A percentile compares a stretch with the other conserved stretches of the same genome.
These are phyloP conservation scores for Monosporozyma aquatica DNA, from an alignment of 805 yeast species.

Conservation along the genomic window DNA sequence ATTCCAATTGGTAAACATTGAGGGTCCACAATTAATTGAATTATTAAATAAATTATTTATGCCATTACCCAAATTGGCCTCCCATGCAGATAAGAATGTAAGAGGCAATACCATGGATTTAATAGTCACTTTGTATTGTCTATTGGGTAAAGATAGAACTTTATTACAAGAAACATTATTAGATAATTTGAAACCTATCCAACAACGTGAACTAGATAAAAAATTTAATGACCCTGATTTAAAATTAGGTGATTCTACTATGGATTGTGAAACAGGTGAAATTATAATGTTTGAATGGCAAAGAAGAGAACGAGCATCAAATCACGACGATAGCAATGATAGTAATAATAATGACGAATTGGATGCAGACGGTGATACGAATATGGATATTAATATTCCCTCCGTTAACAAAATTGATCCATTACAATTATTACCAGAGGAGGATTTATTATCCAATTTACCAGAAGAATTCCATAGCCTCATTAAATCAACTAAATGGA, in stretches of 20 bases:
- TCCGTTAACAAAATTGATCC: conserved; percentile 42
- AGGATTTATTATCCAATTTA: conserved; percentile 52
- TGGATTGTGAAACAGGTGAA: conserved; percentile 21
- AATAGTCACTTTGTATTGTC: conserved; percentile 58
- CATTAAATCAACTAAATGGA: conserved; percentile 69
- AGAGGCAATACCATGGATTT: conserved; percentile 67
- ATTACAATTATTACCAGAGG: conserved; percentile 60
- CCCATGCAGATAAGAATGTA: conserved; percentile 80
- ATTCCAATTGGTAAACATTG: conserved; percentile 17
- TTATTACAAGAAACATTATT: conserved; percentile 50
- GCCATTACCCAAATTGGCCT: conserved; percentile 66
- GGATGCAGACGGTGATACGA: conserved; percentile 35
- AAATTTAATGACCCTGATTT: conserved; percentile 39
- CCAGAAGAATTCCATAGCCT: conserved; percentile 53
- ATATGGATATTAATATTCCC: conserved; percentile 15
- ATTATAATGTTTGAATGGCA: conserved; percentile 13
- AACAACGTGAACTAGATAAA: conserved; percentile 71
- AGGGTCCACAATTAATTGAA: neutral
- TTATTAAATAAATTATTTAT: conserved; percentile 31
- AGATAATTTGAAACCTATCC: conserved; percentile 78
- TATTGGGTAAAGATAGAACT: conserved; percentile 49
- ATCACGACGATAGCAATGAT: no score
- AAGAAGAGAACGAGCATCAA: conserved; percentile 6
- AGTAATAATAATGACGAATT: no score
- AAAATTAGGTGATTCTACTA: neutral